Evolutionary conservation across 202 grass and related monocot genomes (phyloP).

Genomic region (Brachypodium distachyon): DNA sequence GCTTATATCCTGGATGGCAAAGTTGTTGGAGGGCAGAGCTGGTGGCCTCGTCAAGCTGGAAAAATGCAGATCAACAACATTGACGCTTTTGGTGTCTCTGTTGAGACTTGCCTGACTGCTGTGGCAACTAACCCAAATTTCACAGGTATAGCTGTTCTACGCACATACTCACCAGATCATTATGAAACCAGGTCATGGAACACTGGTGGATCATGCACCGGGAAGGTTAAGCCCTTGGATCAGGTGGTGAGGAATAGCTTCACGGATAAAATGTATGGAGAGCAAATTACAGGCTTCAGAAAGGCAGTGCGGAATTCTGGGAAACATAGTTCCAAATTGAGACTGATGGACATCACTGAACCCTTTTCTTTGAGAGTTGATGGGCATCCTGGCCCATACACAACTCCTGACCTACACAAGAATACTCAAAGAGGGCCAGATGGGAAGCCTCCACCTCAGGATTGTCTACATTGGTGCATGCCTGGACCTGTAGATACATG

Average conservation of each 20-base stretch:
- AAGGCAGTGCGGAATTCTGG: slow-evolving; percentile 33
- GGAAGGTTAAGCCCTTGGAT: slow-evolving; percentile 49
- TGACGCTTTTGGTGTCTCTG: slow-evolving; percentile 68
- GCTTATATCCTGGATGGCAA: slow-evolving; percentile 49
- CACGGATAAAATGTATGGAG: slow-evolving; percentile 57
- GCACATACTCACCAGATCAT: slow-evolving; percentile 77
- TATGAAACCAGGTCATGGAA: slow-evolving; percentile 86
- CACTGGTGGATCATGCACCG: slow-evolving; percentile 79
- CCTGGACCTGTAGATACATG: slow-evolving; percentile 71
- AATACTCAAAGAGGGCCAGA: slow-evolving; percentile 68
- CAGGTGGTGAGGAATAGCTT: slow-evolving; percentile 52
- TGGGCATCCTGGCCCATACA: slow-evolving; percentile 91
- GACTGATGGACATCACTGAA: slow-evolving; percentile 71
- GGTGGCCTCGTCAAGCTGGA: slow-evolving; percentile 51
- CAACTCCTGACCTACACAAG: slow-evolving; percentile 70
- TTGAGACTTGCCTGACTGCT: slow-evolving; percentile 54
- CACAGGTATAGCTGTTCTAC: slow-evolving; percentile 53
- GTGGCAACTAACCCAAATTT: slow-evolving; percentile 58
- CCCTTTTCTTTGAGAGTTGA: slow-evolving; percentile 56
- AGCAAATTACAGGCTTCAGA: slow-evolving; percentile 51
- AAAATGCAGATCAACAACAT: slow-evolving; percentile 72
- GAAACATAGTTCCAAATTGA: slow-evolving; percentile 40
- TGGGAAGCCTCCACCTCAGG: slow-evolving; percentile 75
- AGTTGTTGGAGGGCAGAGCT: slow-evolving; percentile 70
- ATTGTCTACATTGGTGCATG: slow-evolving; percentile 95